These are phyloP conservation scores for Dictyostelium brefeldianum DNA, from an alignment of 78 protist genomes.

Conservation along the genomic window DNA sequence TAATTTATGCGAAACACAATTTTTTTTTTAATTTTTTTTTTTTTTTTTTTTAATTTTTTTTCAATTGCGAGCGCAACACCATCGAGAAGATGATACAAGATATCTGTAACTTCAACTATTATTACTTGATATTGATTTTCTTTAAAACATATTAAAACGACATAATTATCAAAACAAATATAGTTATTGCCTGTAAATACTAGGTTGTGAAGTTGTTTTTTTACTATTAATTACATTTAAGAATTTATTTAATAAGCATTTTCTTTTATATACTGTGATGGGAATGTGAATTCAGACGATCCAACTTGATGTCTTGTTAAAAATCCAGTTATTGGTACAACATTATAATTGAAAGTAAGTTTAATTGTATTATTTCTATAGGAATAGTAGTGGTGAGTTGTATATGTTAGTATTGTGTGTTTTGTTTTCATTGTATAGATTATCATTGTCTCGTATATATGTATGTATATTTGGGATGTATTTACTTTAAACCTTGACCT, in stretches of 20 bases:
- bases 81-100: too few species aligned
- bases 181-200: too few species aligned
- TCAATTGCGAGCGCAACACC: too few species aligned
- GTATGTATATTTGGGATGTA: not conserved
- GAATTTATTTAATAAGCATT: not conserved
- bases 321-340: constrained; percentile 62
- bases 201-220: not conserved
- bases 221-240: not conserved
- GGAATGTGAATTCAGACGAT: constrained; percentile 36
- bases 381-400: not conserved
- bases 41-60: too few species aligned
- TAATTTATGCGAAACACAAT: too few species aligned
- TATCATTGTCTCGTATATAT: not conserved
- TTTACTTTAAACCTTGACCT: constrained; percentile 47
- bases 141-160: too few species aligned
- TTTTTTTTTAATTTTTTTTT: not conserved
- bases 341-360: constrained; percentile 63
- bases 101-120: too few species aligned
- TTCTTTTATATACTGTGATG: not conserved
- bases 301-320: constrained; percentile 60
- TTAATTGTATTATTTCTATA: constrained; percentile 33
- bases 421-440: not conserved
- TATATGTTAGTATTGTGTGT: not conserved
- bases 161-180: too few species aligned
- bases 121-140: too few species aligned